Percentiles rank a stretch among this genome's conserved stretches.
Evolutionary conservation across 2,329 filamentous ascomycete species (phyloP).

Genomic region (Trichoderma gracile): DNA sequence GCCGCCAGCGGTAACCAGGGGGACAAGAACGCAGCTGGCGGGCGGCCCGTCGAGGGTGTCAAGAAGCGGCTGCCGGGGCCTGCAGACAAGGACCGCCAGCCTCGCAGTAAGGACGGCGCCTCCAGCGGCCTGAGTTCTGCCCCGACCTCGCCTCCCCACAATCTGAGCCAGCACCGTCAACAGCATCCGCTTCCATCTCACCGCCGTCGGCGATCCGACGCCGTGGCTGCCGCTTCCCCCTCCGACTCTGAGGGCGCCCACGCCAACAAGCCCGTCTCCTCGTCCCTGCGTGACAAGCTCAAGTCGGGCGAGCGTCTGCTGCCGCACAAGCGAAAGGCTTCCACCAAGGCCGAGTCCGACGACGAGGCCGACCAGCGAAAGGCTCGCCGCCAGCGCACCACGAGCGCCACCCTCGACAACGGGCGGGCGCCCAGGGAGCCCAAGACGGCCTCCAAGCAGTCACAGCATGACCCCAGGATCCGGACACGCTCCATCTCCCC

Average conservation of each 20-base stretch:
- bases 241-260: slow-evolving; percentile 59
- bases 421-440: slow-evolving; percentile 39
- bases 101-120: slow-evolving; percentile 48
- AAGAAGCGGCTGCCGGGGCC: slow-evolving; percentile 51
- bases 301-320: slow-evolving; percentile 51
- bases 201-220: slow-evolving; percentile 39
- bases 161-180: slow-evolving; percentile 27
- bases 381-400: slow-evolving; percentile 54
- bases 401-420: slow-evolving; percentile 45
- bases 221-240: slow-evolving; percentile 44
- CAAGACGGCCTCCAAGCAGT: slow-evolving; percentile 37
- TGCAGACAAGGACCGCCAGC: slow-evolving; percentile 44
- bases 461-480: slow-evolving; percentile 37
- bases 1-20: slow-evolving; percentile 38
- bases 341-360: slow-evolving; percentile 57
- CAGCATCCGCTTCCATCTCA: slow-evolving; percentile 41
- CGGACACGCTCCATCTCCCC: slow-evolving; percentile 58
- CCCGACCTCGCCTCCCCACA: slow-evolving; percentile 54
- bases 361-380: slow-evolving; percentile 58
- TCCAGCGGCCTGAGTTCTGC: slow-evolving; percentile 61
- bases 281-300: slow-evolving; percentile 49
- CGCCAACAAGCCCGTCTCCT: slow-evolving; percentile 46
- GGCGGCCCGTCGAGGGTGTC: slow-evolving; percentile 37
- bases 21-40: slow-evolving; percentile 39
- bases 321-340: slow-evolving; percentile 55